phyloP scores from a whole-genome alignment of 306 rosid species.

The Cicer pinnatifidum region DNA sequence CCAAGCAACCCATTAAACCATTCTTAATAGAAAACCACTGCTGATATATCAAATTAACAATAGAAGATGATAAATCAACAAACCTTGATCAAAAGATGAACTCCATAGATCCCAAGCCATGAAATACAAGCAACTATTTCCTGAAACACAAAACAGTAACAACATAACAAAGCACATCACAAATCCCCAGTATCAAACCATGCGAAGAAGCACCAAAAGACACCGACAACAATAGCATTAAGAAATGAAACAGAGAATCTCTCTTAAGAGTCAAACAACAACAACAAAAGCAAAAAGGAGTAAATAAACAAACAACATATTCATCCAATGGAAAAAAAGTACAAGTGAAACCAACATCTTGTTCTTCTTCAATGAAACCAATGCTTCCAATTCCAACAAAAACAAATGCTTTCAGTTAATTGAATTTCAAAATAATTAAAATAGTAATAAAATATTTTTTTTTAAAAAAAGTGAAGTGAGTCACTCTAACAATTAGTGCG shows the following conservation, averaged over 20 bases:
- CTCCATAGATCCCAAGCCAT: slow-evolving; percentile 81
- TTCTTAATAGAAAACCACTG: slow-evolving; percentile 13
- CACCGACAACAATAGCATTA: background rate
- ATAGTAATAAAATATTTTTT: background rate
- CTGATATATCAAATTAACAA: slow-evolving; percentile 10
- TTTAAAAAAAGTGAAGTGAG: background rate
- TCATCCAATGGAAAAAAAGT: background rate
- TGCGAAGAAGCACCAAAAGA: background rate
- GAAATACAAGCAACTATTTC: slow-evolving; percentile 44
- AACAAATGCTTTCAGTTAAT: slow-evolving; percentile 19
- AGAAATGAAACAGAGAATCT: slow-evolving; percentile 1
- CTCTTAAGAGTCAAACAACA: background rate
- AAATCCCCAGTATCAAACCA: background rate
- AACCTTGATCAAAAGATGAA: slow-evolving; percentile 63
- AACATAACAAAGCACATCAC: background rate
- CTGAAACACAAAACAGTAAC: slow-evolving; percentile 47
- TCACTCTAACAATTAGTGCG: slow-evolving; percentile 26
- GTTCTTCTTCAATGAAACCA: background rate
- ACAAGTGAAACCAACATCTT: background rate
- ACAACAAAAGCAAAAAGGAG: background rate
- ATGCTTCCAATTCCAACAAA: background rate
- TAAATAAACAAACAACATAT: background rate
- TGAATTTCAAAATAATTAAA: background rate
- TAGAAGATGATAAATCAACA: slow-evolving; percentile 2
- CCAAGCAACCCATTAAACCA: slow-evolving; percentile 1